Evolutionary conservation across 2,329 filamentous ascomycete genomes (phyloP), one percentile per base, ranked within the genome.

Genomic region (Penicillium sp.): DNA sequence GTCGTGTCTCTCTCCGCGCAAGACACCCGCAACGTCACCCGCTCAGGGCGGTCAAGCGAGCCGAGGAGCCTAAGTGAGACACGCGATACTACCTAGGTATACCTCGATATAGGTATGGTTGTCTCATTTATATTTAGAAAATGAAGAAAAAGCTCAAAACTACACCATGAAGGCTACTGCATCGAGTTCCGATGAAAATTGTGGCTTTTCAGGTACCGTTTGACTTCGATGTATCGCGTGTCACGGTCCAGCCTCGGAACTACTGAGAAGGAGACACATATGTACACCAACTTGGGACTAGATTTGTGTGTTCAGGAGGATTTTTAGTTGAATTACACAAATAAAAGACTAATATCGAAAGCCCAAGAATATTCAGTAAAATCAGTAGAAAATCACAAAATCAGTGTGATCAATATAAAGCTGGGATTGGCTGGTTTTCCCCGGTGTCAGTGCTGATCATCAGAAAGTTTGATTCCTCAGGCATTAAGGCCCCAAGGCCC

Each of bases 21-120:
- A 49, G 42, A 53, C 52, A 64, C 59, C 64, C 65, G 65, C 67
- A 73, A 68, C 69, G 67, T 73, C 70, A 73, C 69, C 65, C 62
- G 64, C 65, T 48, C 49, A 61, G 64, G 67, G 69, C 65, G 65
- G 61, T 66, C 62, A 66, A 49, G 45, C 42, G 45, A 62, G 41
- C 63, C 58, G 60, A 63, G 51, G 47, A 37, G 49, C 50, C 41
- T 46, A 35, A 28, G 19, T 61, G 56, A 63, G 58, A 65, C 57
- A 58, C 50, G 28, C 3, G 28, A 30, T 30, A 11, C 10, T 30
- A 22, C 22, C 35, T 47, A 41, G 22, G 26, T 38, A 44, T 49
- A 37, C 19, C 19, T 25, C 19, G 30, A 31, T 28, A 28, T 5
- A 25, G 17, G 3, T 25, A 33, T 22, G 17, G 17, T 5, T 46